Base-by-base conservation (phyloP, 2,329 filamentous ascomycete genomes). In the Pyrenochaeta sp. region DNA sequence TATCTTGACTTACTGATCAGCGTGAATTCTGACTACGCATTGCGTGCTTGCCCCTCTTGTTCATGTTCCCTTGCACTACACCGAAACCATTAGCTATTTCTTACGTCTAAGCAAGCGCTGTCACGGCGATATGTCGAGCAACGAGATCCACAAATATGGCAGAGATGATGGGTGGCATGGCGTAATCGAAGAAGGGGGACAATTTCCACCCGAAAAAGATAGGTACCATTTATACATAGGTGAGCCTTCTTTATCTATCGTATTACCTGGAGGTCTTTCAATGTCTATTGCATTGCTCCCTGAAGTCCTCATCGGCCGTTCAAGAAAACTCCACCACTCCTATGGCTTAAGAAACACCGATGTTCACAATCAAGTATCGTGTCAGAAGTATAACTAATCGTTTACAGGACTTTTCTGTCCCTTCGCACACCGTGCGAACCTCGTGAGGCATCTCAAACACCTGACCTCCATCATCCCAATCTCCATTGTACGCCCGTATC, bases 401-500 rank as follows among this genome's bases (percentile, higher is more conserved):
- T 11, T n/a, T 15, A 2, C 20, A 80, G 83, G 85, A 17, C 79
- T 87, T 23, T 89, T 89, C 75, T 88, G 86, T 62, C 86, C 86
- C 2, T 88, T 87, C 60, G 85, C 86, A 2, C 86, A 88, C 64
- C 81, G 86, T 10, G 82, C 73, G 14, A 86, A 86, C 60, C 73
- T 88, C 10, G 77, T 85, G 7, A 79, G 85, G 4, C 78, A 85
- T 43, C 75, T 88, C 43, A 86, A 87, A 64, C 82, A 83, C 30
- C 78, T 89, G 2, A 76, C 82, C 30, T 71, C 80, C 10, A 75
- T 83, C 31, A 82, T 88, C 37, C 77, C 81, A 5, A 64, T 87
- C 17, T 85, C 83, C 1, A 77, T 88, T 3, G 85, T 89, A 1
- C 84, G 83, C 60, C 83, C 87, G 0, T 90, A 89, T 56, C 87